Evolutionary conservation across 352 stramenopile genomes (phyloP).

Genomic region (Phytophthora hybrid): DNA sequence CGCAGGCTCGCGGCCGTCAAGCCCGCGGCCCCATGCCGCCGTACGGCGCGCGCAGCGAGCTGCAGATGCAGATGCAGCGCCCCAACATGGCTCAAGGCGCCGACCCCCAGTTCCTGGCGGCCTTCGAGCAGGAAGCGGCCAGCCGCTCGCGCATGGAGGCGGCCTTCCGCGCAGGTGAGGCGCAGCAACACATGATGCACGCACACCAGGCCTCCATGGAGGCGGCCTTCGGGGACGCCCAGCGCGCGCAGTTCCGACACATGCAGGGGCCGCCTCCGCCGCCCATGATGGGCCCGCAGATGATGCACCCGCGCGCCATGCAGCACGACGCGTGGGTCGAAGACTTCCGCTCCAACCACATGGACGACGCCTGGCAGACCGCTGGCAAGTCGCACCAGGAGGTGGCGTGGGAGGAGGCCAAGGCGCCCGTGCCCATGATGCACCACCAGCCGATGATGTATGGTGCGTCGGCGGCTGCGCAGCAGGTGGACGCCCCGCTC

Average conservation of each 20-base stretch:
- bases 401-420: constrained; percentile 69
- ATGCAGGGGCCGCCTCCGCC: constrained; percentile 40
- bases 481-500: constrained; percentile 35
- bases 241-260: constrained; percentile 60
- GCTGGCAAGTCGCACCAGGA: constrained; percentile 70
- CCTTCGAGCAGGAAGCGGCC: constrained; percentile 72
- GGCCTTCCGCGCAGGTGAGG: constrained; percentile 59
- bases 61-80: constrained; percentile 83
- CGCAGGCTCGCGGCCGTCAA: constrained; percentile 51
- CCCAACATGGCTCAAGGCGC: constrained; percentile 59
- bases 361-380: constrained; percentile 73
- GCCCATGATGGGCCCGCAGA: constrained; percentile 39
- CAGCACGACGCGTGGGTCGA: constrained; percentile 72
- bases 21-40: constrained; percentile 43
- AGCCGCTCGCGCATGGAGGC: constrained; percentile 74
- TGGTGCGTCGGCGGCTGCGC: constrained; percentile 6
- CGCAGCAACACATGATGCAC: constrained; percentile 50
- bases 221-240: constrained; percentile 60
- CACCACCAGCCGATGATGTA: constrained; percentile 50
- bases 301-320: constrained; percentile 39
- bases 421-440: constrained; percentile 50
- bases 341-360: constrained; percentile 65
- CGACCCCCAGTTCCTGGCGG: constrained; percentile 66
- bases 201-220: constrained; percentile 72
- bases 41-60: constrained; percentile 47